These are phyloP conservation scores for Globisporangium echinulatum DNA, from an alignment of 352 stramenopile species.

Conservation along the genomic window DNA sequence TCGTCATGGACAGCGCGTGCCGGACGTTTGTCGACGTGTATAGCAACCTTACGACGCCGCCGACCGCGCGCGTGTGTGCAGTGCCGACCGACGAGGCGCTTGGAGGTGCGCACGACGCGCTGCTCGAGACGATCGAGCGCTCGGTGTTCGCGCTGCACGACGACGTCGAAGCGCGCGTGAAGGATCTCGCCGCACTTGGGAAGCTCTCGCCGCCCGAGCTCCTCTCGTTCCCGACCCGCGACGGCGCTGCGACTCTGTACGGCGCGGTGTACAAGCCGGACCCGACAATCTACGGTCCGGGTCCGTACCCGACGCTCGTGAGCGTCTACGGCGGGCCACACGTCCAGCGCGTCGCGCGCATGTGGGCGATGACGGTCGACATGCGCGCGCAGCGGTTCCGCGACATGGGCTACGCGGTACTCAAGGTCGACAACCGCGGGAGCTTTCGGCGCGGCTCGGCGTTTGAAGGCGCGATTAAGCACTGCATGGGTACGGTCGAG, in stretches of 20 bases:
- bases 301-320: slow-evolving; percentile 94
- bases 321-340: slow-evolving; percentile 96
- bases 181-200: slow-evolving; percentile 28
- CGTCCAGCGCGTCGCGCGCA: slow-evolving; percentile 91
- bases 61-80: slow-evolving; percentile 42
- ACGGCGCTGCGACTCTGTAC: slow-evolving; percentile 84
- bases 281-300: slow-evolving; percentile 67
- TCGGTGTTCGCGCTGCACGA: slow-evolving; percentile 49
- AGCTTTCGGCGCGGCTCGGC: slow-evolving; percentile 86
- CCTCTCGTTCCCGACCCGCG: slow-evolving; percentile 77
- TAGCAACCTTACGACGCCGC: slow-evolving; percentile 67
- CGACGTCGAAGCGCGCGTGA: slow-evolving; percentile 53
- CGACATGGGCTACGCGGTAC: slow-evolving; percentile 91
- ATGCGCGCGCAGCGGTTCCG: slow-evolving; percentile 91
- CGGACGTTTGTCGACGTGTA: slow-evolving; percentile 75
- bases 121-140: slow-evolving; percentile 36
- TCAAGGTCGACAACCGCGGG: slow-evolving; percentile 96
- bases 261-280: slow-evolving; percentile 93
- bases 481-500: slow-evolving; percentile 90
- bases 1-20: slow-evolving; percentile 88
- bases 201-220: slow-evolving; percentile 63
- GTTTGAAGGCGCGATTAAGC: slow-evolving; percentile 93
- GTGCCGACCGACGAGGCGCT: slow-evolving; percentile 43
- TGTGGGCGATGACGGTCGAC: slow-evolving; percentile 90
- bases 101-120: slow-evolving; percentile 17